phyloP scores from a whole-genome alignment of 768 basidiomycete species.

The Paxillus rubicundulus region DNA sequence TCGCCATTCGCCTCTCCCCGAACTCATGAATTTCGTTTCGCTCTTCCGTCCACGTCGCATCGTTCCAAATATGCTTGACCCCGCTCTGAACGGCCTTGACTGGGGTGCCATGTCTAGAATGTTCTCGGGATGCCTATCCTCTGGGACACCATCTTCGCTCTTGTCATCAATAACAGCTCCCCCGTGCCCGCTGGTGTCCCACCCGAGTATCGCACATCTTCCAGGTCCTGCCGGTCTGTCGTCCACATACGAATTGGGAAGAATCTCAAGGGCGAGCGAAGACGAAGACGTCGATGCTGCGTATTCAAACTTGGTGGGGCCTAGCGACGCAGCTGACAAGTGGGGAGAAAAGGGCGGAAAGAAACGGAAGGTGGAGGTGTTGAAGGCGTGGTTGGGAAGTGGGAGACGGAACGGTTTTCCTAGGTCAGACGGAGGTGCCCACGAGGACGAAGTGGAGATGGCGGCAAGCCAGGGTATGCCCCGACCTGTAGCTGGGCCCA shows the following conservation, averaged over 20 bases:
- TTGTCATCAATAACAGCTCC: slow-evolving; percentile 22
- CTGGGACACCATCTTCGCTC: neutral
- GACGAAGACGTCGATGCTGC: slow-evolving; percentile 45
- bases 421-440: slow-evolving; percentile 30
- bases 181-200: slow-evolving; percentile 18
- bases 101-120: slow-evolving; percentile 70
- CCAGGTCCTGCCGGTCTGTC: slow-evolving; percentile 22
- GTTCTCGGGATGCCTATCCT: slow-evolving; percentile 57
- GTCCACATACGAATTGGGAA: slow-evolving; percentile 1
- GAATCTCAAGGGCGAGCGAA: slow-evolving; percentile 2
- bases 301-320: slow-evolving; percentile 65
- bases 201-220: slow-evolving; percentile 9
- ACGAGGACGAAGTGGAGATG: slow-evolving; percentile 9
- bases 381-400: slow-evolving; percentile 44
- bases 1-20: slow-evolving; percentile 85
- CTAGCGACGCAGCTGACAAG: slow-evolving; percentile 45
- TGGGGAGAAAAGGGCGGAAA: slow-evolving; percentile 56
- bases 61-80: slow-evolving; percentile 76
- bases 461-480: neutral
- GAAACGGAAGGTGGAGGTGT: slow-evolving; percentile 40
- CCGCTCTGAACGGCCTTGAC: slow-evolving; percentile 53
- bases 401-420: slow-evolving; percentile 32
- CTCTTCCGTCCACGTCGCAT: slow-evolving; percentile 77
- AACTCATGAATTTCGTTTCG: slow-evolving; percentile 75
- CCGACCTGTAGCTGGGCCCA: neutral